Evolutionary conservation across 805 yeast species (phyloP).

Genomic region (Vanderwaltozyma tropicalis): DNA sequence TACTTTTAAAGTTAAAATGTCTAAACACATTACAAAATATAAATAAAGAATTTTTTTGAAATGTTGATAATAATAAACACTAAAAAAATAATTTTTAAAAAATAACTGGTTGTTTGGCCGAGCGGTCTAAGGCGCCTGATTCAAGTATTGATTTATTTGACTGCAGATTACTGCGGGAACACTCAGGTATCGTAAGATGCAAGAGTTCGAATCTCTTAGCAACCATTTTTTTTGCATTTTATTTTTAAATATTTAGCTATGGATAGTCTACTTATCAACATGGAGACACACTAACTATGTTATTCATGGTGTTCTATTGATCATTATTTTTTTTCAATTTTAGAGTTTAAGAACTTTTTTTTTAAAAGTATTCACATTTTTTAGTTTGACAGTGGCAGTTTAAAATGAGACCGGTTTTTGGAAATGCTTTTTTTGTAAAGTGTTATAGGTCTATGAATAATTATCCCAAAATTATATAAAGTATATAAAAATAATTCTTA

Average conservation of each 20-base stretch:
- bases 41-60: no score
- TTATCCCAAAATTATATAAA: not conserved
- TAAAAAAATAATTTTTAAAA: no score
- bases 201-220: not conserved
- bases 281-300: no score
- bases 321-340: no score
- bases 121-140: not conserved
- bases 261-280: no score
- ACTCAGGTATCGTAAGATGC: not conserved
- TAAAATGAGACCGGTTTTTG: constrained; percentile 1
- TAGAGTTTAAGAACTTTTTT: not conserved
- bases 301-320: no score
- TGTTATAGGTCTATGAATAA: not conserved
- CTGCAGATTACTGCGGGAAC: not conserved
- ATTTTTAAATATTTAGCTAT: no score
- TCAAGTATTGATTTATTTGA: not conserved
- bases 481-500: not conserved
- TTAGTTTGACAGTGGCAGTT: not conserved
- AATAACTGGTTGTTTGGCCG: not conserved
- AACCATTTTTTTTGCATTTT: not conserved
- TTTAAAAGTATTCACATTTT: not conserved
- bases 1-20: no score
- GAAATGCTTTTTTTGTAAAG: not conserved
- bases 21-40: no score
- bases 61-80: no score